Conservation (phyloP, 495 filamentous ascomycete species). For the Choiromyces venosus region DNA sequence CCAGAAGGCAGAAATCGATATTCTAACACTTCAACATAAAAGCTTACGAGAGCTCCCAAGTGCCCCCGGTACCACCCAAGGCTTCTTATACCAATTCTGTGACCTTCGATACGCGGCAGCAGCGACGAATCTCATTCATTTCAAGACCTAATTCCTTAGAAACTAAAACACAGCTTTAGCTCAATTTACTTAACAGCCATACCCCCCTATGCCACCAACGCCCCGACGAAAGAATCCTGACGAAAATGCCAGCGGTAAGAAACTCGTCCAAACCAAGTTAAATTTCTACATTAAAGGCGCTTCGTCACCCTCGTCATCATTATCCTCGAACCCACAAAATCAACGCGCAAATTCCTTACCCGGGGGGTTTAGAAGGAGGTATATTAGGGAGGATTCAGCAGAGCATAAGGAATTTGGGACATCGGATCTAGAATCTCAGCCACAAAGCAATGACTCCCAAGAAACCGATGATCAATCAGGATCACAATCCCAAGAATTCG, state of each 20-base stretch:
- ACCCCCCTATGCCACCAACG: slow-evolving; percentile 11
- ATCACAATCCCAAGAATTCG: neutral
- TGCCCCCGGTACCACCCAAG: neutral
- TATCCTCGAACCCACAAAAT: neutral
- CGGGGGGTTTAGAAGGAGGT: neutral
- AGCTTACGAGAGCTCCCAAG: neutral
- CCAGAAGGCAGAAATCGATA: neutral
- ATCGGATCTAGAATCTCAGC: neutral
- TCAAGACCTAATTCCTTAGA: neutral
- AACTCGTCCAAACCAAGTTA: slow-evolving; percentile 26
- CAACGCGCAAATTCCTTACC: neutral
- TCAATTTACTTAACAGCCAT: neutral
- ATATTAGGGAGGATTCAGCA: slow-evolving; percentile 7
- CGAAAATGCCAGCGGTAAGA: slow-evolving; percentile 15
- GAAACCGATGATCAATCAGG: neutral
- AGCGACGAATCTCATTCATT: neutral
- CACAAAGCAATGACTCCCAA: neutral
- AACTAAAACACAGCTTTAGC: neutral
- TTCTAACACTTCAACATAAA: neutral
- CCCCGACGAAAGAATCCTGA: slow-evolving; percentile 13
- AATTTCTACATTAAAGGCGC: slow-evolving; percentile 4
- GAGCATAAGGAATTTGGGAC: slow-evolving; percentile 6
- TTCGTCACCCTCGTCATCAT: neutral
- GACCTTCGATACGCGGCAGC: neutral
- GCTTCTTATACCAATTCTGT: neutral